Percentiles rank a stretch among this genome's conserved stretches.
Evolutionary conservation across 345 rosid species (phyloP).

Genomic region (Viola odorata): DNA sequence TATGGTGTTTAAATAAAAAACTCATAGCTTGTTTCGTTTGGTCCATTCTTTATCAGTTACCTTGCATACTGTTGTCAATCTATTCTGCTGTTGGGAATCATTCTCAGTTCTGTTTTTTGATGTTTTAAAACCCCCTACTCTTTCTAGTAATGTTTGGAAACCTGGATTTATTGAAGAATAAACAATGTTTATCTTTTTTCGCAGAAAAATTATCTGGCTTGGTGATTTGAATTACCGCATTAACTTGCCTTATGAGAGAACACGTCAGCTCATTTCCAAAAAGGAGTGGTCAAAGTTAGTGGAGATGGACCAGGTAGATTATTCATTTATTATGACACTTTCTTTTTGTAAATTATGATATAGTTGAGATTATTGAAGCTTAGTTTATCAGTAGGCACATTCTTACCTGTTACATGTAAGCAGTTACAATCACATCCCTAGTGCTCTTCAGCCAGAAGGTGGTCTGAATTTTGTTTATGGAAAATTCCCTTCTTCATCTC

Average conservation of each 20-base stretch:
- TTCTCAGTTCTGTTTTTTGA: no score
- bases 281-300: conserved; percentile 61
- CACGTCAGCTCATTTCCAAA: conserved; percentile 52
- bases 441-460: no score
- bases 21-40: neutral
- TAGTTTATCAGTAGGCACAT: no score
- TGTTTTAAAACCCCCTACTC: no score
- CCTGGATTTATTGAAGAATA: no score
- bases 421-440: no score
- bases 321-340: neutral
- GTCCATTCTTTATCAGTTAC: neutral
- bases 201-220: conserved; percentile 84
- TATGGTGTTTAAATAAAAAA: neutral
- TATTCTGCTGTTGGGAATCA: neutral
- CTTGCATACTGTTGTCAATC: conserved; percentile 1
- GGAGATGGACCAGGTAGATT: conserved; percentile 77
- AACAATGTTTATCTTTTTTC: conserved; percentile 12
- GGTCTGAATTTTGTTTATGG: no score
- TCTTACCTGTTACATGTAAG: no score
- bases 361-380: no score
- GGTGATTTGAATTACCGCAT: conserved; percentile 93
- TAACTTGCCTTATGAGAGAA: conserved; percentile 63
- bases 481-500: no score
- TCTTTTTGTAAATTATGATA: neutral
- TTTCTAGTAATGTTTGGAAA: no score